A percentile compares a stretch with the other conserved stretches of the same genome.
Conservation (phyloP, 768 basidiomycete genomes). For the Lentinula detonsa region DNA sequence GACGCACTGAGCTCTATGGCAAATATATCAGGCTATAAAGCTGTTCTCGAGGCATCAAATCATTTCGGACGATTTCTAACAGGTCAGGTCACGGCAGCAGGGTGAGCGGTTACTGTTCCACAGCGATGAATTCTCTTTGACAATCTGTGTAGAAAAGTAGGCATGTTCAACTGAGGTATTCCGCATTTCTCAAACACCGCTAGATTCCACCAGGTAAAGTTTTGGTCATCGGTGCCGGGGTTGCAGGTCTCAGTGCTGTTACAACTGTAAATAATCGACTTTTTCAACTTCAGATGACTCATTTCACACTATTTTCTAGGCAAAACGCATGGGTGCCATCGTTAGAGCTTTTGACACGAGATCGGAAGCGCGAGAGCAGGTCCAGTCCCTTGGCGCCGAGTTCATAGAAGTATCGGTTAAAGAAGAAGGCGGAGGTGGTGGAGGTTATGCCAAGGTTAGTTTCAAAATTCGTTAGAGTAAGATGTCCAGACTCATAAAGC, state of each 20-base stretch:
- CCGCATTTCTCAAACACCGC: neutral
- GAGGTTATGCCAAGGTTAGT: conserved; percentile 77
- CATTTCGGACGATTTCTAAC: conserved; percentile 87
- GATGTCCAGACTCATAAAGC: neutral
- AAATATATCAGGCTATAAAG: conserved; percentile 93
- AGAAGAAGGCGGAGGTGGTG: conserved; percentile 78
- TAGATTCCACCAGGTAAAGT: conserved; percentile 87
- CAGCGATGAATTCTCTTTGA: neutral
- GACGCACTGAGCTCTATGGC: conserved; percentile 91
- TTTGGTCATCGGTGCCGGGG: conserved; percentile 83
- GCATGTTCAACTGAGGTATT: neutral
- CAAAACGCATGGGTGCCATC: conserved; percentile 79
- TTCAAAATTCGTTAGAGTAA: neutral
- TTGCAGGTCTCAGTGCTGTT: conserved; percentile 85
- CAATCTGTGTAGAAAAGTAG: conserved; percentile 34
- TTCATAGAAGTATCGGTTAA: conserved; percentile 77
- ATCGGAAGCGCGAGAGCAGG: conserved; percentile 80
- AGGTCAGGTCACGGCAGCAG: conserved; percentile 88
- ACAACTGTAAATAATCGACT: conserved; percentile 49
- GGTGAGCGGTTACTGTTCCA: conserved; percentile 39
- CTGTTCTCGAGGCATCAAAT: conserved; percentile 85
- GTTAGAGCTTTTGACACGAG: conserved; percentile 88
- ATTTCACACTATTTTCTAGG: conserved; percentile 31
- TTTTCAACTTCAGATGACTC: neutral
- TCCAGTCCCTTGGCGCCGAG: conserved; percentile 85